These are phyloP conservation scores for Begonia peltatifolia DNA, from an alignment of 306 rosid species.

Conservation along the genomic window DNA sequence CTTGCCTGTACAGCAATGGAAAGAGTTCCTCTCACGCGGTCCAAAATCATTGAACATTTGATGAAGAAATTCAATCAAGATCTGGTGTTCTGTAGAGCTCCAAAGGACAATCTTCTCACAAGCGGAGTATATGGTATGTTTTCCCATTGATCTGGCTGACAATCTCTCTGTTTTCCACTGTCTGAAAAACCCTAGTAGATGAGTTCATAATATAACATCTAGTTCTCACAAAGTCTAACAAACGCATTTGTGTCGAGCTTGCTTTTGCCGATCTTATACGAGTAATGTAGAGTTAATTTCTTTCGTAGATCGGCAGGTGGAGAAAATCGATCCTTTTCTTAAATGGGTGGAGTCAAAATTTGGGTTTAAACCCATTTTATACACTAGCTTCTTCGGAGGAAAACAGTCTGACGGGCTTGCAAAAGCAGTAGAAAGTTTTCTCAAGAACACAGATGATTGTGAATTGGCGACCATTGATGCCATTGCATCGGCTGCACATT, in stretches of 20 bases:
- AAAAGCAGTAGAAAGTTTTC: slow-evolving; percentile 38
- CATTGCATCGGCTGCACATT: slow-evolving; percentile 65
- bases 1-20: slow-evolving; percentile 91
- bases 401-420: slow-evolving; percentile 69
- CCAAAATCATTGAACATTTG: slow-evolving; percentile 61
- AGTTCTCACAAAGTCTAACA: too few species aligned
- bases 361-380: slow-evolving; percentile 65
- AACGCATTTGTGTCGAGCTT: too few species aligned
- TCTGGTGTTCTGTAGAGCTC: slow-evolving; percentile 78
- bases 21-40: slow-evolving; percentile 79
- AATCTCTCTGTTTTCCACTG: too few species aligned
- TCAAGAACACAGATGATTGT: slow-evolving; percentile 56
- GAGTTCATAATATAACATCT: too few species aligned
- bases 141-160: background rate
- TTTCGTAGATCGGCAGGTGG: slow-evolving; percentile 64
- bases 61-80: slow-evolving; percentile 72
- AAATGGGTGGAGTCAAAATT: slow-evolving; percentile 69
- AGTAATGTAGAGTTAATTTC: slow-evolving; percentile 6
- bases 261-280: too few species aligned
- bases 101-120: slow-evolving; percentile 54
- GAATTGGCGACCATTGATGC: slow-evolving; percentile 87
- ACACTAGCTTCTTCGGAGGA: slow-evolving; percentile 66
- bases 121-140: slow-evolving; percentile 52
- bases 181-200: too few species aligned
- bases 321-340: slow-evolving; percentile 72